phyloP scores from a whole-genome alignment of 176 grass and related monocot genomes.

The Carex cristatella region DNA sequence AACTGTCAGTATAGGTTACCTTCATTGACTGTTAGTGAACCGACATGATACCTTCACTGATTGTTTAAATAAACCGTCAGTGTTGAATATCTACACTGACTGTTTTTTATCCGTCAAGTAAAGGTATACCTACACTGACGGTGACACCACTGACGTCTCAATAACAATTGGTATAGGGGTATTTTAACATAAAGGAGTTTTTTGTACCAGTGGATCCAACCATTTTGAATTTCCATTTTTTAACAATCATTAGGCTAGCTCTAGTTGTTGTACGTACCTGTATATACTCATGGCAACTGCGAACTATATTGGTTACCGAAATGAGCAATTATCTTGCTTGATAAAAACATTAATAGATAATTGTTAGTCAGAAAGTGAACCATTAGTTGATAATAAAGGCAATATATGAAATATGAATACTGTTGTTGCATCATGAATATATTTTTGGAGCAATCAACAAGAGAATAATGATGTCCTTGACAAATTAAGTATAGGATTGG shows the following conservation, averaged over 20 bases:
- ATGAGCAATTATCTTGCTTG: neutral
- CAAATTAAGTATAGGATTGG: neutral
- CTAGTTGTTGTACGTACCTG: neutral
- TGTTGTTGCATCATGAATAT: neutral
- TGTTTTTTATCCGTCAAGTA: no score
- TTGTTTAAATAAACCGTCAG: no score
- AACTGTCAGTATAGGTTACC: no score
- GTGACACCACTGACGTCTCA: no score
- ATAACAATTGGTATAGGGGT: no score
- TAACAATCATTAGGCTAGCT: neutral
- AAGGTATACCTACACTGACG: no score
- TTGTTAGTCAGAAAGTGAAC: neutral
- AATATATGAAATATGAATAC: no score
- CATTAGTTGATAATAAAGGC: neutral
- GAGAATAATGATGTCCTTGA: neutral
- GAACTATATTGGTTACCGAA: neutral
- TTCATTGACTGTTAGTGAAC: no score
- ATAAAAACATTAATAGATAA: neutral
- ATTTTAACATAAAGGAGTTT: no score
- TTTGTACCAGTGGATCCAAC: neutral
- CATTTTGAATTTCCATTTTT: neutral
- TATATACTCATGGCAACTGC: neutral
- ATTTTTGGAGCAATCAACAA: neutral
- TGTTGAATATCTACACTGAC: no score
- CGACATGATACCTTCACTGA: no score